Conservation (phyloP, 805 yeast genomes). For the Metschnikowia lunata region DNA sequence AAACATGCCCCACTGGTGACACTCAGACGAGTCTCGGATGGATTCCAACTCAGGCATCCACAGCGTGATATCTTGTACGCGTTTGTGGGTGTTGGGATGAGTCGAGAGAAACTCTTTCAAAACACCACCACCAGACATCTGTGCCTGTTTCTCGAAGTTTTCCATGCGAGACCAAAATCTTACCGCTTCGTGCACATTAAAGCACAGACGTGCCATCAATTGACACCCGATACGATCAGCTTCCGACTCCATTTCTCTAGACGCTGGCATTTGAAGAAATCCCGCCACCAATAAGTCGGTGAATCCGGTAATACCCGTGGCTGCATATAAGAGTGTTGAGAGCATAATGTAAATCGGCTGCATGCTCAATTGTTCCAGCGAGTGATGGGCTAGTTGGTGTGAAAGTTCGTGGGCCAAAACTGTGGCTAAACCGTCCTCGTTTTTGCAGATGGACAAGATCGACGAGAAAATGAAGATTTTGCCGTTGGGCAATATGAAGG, state of each 20-base stretch:
- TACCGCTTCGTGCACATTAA: slow-evolving; percentile 68
- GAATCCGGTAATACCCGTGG: slow-evolving; percentile 56
- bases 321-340: slow-evolving; percentile 49
- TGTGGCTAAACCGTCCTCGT: slow-evolving; percentile 93
- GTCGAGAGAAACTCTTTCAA: slow-evolving; percentile 71
- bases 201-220: slow-evolving; percentile 89
- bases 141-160: slow-evolving; percentile 23
- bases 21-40: slow-evolving; percentile 39
- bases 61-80: slow-evolving; percentile 61
- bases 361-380: slow-evolving; percentile 74
- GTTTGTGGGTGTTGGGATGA: slow-evolving; percentile 78
- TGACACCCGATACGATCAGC: slow-evolving; percentile 93
- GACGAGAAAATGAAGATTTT: slow-evolving; percentile 85
- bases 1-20: slow-evolving; percentile 22
- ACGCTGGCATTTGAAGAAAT: slow-evolving; percentile 71
- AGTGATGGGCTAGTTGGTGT: slow-evolving; percentile 90
- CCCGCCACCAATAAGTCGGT: slow-evolving; percentile 52
- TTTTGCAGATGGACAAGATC: slow-evolving; percentile 69
- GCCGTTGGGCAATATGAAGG: slow-evolving; percentile 94
- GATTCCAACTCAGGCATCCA: slow-evolving; percentile 63
- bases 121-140: slow-evolving; percentile 6
- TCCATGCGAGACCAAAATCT: slow-evolving; percentile 82
- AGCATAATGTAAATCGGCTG: slow-evolving; percentile 65
- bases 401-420: slow-evolving; percentile 91
- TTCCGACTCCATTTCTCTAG: slow-evolving; percentile 91